Evolutionary conservation across 2,329 filamentous ascomycete genomes (phyloP), one percentile per base, ranked within the genome.

Genomic region (Trichoderma endophyticum): DNA sequence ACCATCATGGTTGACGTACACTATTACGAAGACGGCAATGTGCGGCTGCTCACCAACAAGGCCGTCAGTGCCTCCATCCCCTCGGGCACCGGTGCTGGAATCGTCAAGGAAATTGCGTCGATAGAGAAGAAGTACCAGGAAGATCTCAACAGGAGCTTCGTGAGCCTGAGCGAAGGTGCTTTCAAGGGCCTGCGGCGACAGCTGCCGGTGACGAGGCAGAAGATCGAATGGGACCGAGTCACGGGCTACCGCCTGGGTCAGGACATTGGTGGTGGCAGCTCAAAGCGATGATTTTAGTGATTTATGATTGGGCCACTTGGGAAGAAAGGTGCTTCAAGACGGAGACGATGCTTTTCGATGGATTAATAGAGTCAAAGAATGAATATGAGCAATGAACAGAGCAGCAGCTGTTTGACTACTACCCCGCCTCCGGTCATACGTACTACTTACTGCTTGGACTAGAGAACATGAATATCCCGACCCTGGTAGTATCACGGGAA

Each of bases 171-270:
- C 79, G 96, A 99, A 84, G 95, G 95, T 11, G 93, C 94, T 1
- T 99, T 99, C 84, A 99, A 98, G 88, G 90, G 91, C 2, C 83
- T 99, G 81, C 90, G 96, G 79, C 90, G 96, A 83, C 96, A 98
- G 84, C 85, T 99, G 80, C 96, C 96, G 0, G 94, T 99, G 73
- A 99, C 96, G 74, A 91, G 96, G 79, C 96, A 99, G 86, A 98
- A 98, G 88, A 95, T 99, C 77, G 96, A 99, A 84, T 99, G 96
- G 96, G 95, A 99, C 82, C 98, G 97, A 86, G 93, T 99, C 76
- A 92, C 93, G 60, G 94, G 94, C 76, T 99, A 99, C 84, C 88
- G 94, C 73, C 85, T 97, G 76, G 92, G 93, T 30, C 92, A 94
- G 82, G 92, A 93, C 79, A 93, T 94, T 81, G 90, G 91, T 21